These are phyloP conservation scores for Kurtzmaniella natalensis DNA, from an alignment of 1,139 yeast genomes.

Conservation along the genomic window DNA sequence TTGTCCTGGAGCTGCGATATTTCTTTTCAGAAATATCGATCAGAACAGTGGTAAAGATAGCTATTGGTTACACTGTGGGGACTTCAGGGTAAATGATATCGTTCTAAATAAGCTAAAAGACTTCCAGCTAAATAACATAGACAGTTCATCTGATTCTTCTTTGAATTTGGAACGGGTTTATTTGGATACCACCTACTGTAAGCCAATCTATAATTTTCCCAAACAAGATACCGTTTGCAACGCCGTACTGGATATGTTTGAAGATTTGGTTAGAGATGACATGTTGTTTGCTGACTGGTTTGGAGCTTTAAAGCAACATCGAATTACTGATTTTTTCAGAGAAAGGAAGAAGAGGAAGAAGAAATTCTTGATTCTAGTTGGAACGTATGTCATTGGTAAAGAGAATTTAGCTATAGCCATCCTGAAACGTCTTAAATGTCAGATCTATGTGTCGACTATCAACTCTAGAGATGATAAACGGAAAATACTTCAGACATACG, in stretches of 20 bases:
- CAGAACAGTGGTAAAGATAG: slow-evolving; percentile 22
- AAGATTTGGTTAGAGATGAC: slow-evolving; percentile 26
- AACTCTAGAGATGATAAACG: slow-evolving; percentile 46
- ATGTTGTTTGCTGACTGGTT: slow-evolving; percentile 34
- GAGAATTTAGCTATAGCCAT: slow-evolving; percentile 74
- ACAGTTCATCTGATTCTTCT: slow-evolving; percentile 4
- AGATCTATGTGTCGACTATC: slow-evolving; percentile 49
- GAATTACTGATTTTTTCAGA: slow-evolving; percentile 42
- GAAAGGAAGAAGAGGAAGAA: slow-evolving; percentile 18
- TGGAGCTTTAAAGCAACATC: slow-evolving; percentile 33
- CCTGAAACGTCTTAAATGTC: slow-evolving; percentile 50
- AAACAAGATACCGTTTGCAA: slow-evolving; percentile 65
- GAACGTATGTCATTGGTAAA: slow-evolving; percentile 89
- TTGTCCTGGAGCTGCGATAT: slow-evolving; percentile 91
- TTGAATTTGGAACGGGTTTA: slow-evolving; percentile 48
- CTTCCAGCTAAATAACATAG: slow-evolving; percentile 23
- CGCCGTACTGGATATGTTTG: slow-evolving; percentile 52
- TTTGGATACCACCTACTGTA: slow-evolving; percentile 84
- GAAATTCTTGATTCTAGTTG: slow-evolving; percentile 64
- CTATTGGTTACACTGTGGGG: slow-evolving; percentile 78
- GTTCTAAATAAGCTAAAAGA: slow-evolving; percentile 30
- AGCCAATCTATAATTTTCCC: slow-evolving; percentile 74
- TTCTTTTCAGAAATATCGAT: slow-evolving; percentile 55
- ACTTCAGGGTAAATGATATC: slow-evolving; percentile 66
- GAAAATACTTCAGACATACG: slow-evolving; percentile 33